These are phyloP conservation scores for Hyparrhenia diplandra DNA, from an alignment of 176 grass and related monocot species.

Conservation along the genomic window DNA sequence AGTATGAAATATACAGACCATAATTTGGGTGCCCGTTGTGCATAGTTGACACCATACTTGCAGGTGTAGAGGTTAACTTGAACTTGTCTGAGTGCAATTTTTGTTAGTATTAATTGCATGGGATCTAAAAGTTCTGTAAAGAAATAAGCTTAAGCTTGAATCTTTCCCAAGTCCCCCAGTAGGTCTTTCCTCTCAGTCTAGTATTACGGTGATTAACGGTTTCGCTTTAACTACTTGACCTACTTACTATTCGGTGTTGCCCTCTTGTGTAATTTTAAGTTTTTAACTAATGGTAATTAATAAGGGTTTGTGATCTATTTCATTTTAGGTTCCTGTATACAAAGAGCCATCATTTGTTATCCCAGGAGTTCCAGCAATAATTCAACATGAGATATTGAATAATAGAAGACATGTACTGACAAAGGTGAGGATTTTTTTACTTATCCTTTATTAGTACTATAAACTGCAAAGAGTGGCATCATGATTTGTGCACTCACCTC, in stretches of 20 bases:
- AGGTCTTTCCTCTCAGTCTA: background rate
- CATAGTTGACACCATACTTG: background rate
- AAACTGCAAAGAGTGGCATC: background rate
- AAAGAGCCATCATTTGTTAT: constrained; percentile 76
- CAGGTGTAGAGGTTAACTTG: background rate
- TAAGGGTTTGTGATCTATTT: background rate
- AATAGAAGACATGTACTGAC: constrained; percentile 94
- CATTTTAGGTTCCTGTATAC: constrained; percentile 69
- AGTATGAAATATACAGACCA: background rate
- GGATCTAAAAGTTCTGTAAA: background rate
- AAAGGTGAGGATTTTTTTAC: constrained; percentile 59
- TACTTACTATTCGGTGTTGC: background rate
- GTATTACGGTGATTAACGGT: background rate
- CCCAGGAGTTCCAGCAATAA: constrained; percentile 74
- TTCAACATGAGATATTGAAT: constrained; percentile 96
- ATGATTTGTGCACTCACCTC: background rate
- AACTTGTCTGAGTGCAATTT: background rate
- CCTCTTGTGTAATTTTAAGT: background rate
- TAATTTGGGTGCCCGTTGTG: background rate
- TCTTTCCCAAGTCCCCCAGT: background rate
- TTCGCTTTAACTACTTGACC: background rate
- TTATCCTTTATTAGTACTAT: background rate
- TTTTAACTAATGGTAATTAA: background rate
- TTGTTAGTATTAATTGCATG: background rate
- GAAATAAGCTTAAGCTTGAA: background rate